Base-by-base conservation (phyloP, 2,329 filamentous ascomycete species). In the Madurella mycetomatis region DNA sequence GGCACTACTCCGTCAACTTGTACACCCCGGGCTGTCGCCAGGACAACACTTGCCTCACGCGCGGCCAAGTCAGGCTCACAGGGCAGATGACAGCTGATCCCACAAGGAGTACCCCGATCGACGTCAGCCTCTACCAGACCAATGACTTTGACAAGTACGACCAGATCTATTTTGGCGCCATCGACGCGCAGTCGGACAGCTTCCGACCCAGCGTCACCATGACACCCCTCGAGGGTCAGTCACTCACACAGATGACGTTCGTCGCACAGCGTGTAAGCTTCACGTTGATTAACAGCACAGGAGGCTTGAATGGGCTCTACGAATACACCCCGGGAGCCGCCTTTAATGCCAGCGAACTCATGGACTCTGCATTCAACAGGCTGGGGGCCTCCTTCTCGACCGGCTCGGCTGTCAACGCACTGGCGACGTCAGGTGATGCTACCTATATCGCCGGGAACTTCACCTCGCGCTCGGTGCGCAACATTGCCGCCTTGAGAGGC, bases 111-210 rank as follows among this genome's bases (percentile, higher is more conserved):
- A 67, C 70, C 37, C 75, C 81, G 5, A 77, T 85, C 54, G 78
- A 82, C 30, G 82, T 78, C 1, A 79, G 81, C 0, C 74, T 96
- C 8, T 95, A 82, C 67, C 94, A 99, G 71, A 96, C 92, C 16
- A 99, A 99, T 72, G 82, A 95, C 68, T 95, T 86, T 69, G 92
- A 97, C 76, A 99, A 99, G 71, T 97, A 95, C 66, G 94, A 99
- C 67, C 85, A 89, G 62, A 85, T 99, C 55, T 96, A 91, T 72
- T 87, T 86, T 61, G 94, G 92, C 45, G 84, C 84, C 61, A 84
- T 99, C 51, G 90, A 97, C 66, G 85, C 85, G 51, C 84, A 81
- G 50, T 86, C 82, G 9, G 76, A 74, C 58, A 81, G 80, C 17
- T 96, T 96, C 76, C 85, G 85, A 41, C 90, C 92, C 13, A 83